phyloP scores from a whole-genome alignment of 345 rosid species.

The Balakata baccata region DNA sequence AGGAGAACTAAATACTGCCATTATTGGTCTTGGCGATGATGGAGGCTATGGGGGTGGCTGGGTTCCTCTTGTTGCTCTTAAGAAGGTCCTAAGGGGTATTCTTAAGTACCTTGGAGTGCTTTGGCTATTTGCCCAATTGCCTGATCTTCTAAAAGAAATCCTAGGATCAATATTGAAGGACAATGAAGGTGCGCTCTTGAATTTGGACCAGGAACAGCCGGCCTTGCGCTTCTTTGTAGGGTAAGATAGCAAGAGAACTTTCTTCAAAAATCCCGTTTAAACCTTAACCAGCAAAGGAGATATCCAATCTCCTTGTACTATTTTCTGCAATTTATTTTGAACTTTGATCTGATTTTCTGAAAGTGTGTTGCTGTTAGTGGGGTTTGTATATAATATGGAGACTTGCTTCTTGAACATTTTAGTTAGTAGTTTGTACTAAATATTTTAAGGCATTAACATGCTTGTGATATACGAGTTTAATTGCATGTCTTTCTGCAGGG shows the following conservation, averaged over 20 bases:
- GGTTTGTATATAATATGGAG: not conserved
- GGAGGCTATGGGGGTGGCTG: constrained; percentile 99
- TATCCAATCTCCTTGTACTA: not conserved
- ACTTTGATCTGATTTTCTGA: no score
- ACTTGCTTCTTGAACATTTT: not conserved
- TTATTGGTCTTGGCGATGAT: constrained; percentile 97
- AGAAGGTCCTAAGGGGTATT: constrained; percentile 93
- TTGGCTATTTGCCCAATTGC: constrained; percentile 94
- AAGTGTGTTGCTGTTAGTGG: not conserved
- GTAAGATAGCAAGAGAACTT: constrained; percentile 42
- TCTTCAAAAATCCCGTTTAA: not conserved
- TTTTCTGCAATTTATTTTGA: not conserved
- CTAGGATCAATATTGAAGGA: constrained; percentile 91
- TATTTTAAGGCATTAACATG: not conserved
- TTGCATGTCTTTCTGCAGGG: constrained; percentile 50
- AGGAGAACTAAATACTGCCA: constrained; percentile 94
- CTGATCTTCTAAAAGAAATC: constrained; percentile 87
- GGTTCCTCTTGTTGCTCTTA: constrained; percentile 99
- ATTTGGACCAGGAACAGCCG: constrained; percentile 98
- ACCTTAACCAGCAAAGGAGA: not conserved
- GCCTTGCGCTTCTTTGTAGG: constrained; percentile 99
- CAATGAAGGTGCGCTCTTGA: constrained; percentile 88
- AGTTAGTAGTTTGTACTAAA: not conserved
- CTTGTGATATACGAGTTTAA: not conserved
- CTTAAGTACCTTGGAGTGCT: constrained; percentile 96